These are phyloP conservation scores for Aspergillus fischeri DNA, from an alignment of 2,329 filamentous ascomycete genomes.

Conservation along the genomic window DNA sequence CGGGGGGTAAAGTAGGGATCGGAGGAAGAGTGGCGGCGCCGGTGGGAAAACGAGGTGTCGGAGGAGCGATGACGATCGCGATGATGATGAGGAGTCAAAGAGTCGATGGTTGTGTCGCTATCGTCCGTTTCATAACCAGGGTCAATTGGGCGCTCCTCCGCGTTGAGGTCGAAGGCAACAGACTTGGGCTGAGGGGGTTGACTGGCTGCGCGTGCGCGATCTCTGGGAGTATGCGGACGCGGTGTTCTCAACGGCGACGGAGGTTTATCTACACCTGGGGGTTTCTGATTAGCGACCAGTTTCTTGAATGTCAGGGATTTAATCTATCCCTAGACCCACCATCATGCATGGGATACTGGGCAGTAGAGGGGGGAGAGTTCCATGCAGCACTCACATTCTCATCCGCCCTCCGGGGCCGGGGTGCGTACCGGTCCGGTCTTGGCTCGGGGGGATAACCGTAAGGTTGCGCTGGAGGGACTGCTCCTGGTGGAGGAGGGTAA, in stretches of 20 bases:
- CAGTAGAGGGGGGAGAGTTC: conserved; percentile 31
- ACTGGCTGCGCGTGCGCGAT: conserved; percentile 17
- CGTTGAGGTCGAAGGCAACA: conserved; percentile 29
- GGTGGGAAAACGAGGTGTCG: background rate
- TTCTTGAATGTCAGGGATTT: background rate
- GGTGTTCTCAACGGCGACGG: conserved; percentile 6
- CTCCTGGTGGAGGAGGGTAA: conserved; percentile 41
- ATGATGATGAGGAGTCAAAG: conserved; percentile 16
- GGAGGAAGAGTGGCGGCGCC: conserved; percentile 21
- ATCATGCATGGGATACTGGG: conserved; percentile 35
- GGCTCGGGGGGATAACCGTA: conserved; percentile 36
- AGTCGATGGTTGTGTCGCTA: conserved; percentile 34
- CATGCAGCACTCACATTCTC: conserved; percentile 49
- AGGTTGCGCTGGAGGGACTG: conserved; percentile 33
- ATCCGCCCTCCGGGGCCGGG: conserved; percentile 38
- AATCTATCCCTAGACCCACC: conserved; percentile 37
- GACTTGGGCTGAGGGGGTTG: conserved; percentile 29
- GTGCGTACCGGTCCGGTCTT: conserved; percentile 37
- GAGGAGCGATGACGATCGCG: conserved; percentile 15
- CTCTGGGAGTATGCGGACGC: conserved; percentile 2
- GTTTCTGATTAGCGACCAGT: conserved; percentile 5
- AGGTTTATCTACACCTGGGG: conserved; percentile 18
- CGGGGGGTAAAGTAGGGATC: conserved; percentile 12
- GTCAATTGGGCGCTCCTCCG: conserved; percentile 14
- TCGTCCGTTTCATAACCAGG: conserved; percentile 43